phyloP scores from a whole-genome alignment of 208 protist species.

The Vickermania spadyakhi region DNA sequence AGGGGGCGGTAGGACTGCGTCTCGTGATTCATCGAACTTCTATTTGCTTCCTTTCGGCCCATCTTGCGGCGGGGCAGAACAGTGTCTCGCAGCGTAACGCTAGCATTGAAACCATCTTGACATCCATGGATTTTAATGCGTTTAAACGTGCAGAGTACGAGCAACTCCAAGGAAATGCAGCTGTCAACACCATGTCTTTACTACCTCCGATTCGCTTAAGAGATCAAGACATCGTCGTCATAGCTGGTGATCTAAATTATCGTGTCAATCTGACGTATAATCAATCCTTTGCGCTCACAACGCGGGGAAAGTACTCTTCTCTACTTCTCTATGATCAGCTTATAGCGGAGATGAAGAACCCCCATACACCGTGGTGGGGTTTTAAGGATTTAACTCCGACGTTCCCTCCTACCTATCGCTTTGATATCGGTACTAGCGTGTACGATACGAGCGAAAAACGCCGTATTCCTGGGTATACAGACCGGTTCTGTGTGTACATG shows the following conservation, averaged over 20 bases:
- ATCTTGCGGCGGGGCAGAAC: slow-evolving; percentile 89
- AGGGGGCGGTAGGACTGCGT: slow-evolving; percentile 83
- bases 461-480: slow-evolving; percentile 84
- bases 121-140: slow-evolving; percentile 80
- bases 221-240: slow-evolving; percentile 83
- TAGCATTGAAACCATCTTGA: slow-evolving; percentile 85
- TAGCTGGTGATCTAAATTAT: slow-evolving; percentile 93
- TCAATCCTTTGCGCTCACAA: slow-evolving; percentile 33
- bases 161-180: slow-evolving; percentile 7
- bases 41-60: slow-evolving; percentile 86
- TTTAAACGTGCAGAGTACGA: slow-evolving; percentile 22
- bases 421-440: slow-evolving; percentile 70
- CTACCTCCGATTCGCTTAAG: slow-evolving; percentile 26
- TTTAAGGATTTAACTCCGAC: slow-evolving; percentile 61
- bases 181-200: slow-evolving; percentile 29
- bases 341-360: slow-evolving; percentile 39
- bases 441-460: slow-evolving; percentile 92
- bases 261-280: slow-evolving; percentile 75
- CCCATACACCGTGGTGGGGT: slow-evolving; percentile 67
- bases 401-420: slow-evolving; percentile 88
- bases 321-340: slow-evolving; percentile 84
- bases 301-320: slow-evolving; percentile 14
- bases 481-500: slow-evolving; percentile 74
- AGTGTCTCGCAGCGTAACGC: slow-evolving; percentile 84
- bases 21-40: slow-evolving; percentile 63